A percentile compares a stretch with the other conserved stretches of the same genome.
Conservation (phyloP, 2,329 filamentous ascomycete genomes). For the Venturia asperata region DNA sequence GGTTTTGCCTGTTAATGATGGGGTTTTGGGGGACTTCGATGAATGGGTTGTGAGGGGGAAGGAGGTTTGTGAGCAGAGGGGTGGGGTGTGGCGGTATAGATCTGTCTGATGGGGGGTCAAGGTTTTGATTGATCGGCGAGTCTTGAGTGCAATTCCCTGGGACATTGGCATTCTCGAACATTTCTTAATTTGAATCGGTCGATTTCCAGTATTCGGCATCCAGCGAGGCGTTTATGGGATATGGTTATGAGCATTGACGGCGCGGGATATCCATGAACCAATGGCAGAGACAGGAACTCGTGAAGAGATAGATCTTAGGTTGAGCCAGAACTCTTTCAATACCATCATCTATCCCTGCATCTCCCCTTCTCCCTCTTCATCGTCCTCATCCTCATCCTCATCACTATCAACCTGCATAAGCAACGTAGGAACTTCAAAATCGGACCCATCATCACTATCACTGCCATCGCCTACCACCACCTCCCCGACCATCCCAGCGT, state of each 20-base stretch:
- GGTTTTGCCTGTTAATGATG: constrained; percentile 17
- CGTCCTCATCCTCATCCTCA: constrained; percentile 13
- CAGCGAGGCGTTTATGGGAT: background rate
- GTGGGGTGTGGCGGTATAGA: background rate
- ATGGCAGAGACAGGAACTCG: background rate
- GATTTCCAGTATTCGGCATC: background rate
- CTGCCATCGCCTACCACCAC: background rate
- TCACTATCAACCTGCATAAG: constrained; percentile 11
- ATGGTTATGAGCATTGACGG: background rate
- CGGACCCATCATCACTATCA: constrained; percentile 19
- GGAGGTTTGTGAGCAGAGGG: constrained; percentile 13
- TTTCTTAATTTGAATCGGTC: too few species aligned
- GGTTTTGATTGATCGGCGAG: background rate
- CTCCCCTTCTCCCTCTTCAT: background rate
- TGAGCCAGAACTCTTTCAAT: background rate
- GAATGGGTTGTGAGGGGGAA: background rate
- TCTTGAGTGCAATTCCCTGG: background rate
- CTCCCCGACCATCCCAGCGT: background rate
- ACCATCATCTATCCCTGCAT: background rate
- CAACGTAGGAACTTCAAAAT: constrained; percentile 19
- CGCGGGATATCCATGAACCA: background rate
- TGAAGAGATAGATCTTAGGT: background rate
- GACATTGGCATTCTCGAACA: too few species aligned
- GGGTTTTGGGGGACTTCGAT: background rate
- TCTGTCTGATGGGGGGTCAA: background rate